Percentiles rank a stretch among this genome's conserved stretches.
These are phyloP conservation scores for Tolypocladium paradoxum DNA, from an alignment of 2,329 filamentous ascomycete genomes.

Conservation along the genomic window DNA sequence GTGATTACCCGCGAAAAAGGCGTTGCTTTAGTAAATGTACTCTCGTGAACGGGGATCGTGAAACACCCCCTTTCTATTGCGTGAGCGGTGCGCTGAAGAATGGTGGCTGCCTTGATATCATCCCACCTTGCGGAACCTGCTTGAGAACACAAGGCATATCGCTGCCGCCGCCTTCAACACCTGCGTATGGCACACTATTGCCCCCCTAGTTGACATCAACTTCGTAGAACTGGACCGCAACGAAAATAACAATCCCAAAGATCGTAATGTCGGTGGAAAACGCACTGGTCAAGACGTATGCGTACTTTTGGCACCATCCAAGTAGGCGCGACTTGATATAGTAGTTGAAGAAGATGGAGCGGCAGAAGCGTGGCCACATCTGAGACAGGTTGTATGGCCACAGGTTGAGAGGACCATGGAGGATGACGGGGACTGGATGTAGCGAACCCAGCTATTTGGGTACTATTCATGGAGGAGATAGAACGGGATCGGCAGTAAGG, in stretches of 20 bases:
- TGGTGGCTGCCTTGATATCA: no score
- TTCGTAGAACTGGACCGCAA: background rate
- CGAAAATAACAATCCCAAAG: background rate
- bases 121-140: background rate
- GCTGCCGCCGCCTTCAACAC: background rate
- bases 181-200: background rate
- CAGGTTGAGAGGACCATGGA: background rate
- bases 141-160: background rate
- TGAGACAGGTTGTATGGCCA: background rate
- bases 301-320: background rate
- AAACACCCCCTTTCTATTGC: no score
- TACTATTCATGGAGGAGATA: background rate
- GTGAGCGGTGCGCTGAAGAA: no score
- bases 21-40: no score
- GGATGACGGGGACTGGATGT: background rate
- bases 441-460: background rate
- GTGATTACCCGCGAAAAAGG: no score
- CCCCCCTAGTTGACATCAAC: background rate
- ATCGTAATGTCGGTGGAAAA: background rate
- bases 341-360: background rate
- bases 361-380: background rate
- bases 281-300: background rate
- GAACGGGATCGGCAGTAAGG: background rate
- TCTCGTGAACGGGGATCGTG: no score
- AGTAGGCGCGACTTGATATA: background rate